phyloP scores from a whole-genome alignment of 129 eudicot species.

The Artemisia argyi region DNA sequence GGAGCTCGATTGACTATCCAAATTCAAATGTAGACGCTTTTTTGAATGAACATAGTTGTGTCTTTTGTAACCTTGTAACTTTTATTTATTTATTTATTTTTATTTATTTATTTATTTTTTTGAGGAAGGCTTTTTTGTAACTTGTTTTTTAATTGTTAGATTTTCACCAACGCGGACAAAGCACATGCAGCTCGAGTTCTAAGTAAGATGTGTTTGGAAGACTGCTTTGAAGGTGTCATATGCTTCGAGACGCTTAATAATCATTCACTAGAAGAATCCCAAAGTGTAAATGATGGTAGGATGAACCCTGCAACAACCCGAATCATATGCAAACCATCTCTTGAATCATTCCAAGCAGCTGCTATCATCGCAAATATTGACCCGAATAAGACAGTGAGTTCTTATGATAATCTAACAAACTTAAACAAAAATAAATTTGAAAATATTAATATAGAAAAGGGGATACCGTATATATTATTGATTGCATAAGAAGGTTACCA shows the following conservation, averaged over 20 bases:
- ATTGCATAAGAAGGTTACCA: slow-evolving; percentile 1
- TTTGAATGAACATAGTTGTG: too few species aligned
- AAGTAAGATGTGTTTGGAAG: slow-evolving; percentile 67
- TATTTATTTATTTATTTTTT: too few species aligned
- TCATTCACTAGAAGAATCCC: slow-evolving; percentile 14
- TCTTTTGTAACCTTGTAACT: too few species aligned
- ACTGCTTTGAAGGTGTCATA: slow-evolving; percentile 83
- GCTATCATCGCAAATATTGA: slow-evolving; percentile 65
- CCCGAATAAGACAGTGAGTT: slow-evolving; percentile 68
- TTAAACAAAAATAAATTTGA: neutral
- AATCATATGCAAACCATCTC: slow-evolving; percentile 82
- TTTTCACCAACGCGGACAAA: slow-evolving; percentile 77
- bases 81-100: too few species aligned
- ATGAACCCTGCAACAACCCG: slow-evolving; percentile 8
- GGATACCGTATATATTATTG: neutral
- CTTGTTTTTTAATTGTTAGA: slow-evolving; percentile 32
- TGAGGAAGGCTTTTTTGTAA: too few species aligned
- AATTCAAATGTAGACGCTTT: too few species aligned
- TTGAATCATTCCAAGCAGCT: slow-evolving; percentile 78
- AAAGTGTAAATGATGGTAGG: neutral
- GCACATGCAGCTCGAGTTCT: slow-evolving; percentile 71
- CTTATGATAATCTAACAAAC: neutral
- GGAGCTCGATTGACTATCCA: too few species aligned
- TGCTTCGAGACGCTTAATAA: slow-evolving; percentile 89
- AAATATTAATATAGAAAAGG: neutral